A percentile compares a stretch with the other conserved stretches of the same genome.
phyloP scores from a whole-genome alignment of 257 asterid genomes.

The Lycium ferocissimum region DNA sequence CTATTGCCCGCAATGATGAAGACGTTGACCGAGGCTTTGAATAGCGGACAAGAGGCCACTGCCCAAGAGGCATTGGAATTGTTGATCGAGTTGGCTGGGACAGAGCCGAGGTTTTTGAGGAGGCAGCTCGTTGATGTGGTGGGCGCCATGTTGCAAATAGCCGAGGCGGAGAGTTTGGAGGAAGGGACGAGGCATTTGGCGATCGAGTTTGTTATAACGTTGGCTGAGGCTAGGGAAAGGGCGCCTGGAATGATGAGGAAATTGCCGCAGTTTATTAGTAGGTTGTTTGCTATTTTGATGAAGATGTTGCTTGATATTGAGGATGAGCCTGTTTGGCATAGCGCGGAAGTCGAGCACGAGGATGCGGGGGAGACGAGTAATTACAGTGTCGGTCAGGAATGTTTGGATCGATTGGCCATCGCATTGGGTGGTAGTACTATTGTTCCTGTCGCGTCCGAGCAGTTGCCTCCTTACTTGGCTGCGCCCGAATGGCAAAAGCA shows the following conservation, averaged over 20 bases:
- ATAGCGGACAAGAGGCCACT: conserved; percentile 84
- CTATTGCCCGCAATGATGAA: conserved; percentile 92
- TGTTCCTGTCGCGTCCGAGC: conserved; percentile 96
- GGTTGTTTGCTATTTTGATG: conserved; percentile 84
- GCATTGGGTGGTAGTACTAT: conserved; percentile 94
- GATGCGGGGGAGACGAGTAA: conserved; percentile 97
- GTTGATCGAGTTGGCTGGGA: conserved; percentile 92
- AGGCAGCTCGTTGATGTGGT: conserved; percentile 96
- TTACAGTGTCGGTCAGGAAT: conserved; percentile 94
- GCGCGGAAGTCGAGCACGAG: conserved; percentile 86
- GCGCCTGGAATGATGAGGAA: conserved; percentile 99
- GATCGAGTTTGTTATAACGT: conserved; percentile 85
- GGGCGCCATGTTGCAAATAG: conserved; percentile 94
- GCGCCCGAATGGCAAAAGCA: conserved; percentile 97
- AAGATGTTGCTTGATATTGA: conserved; percentile 87
- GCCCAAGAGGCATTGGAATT: conserved; percentile 97
- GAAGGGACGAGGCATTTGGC: conserved; percentile 98
- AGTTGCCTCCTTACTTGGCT: conserved; percentile 74
- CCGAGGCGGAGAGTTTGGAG: conserved; percentile 87
- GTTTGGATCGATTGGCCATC: conserved; percentile 87
- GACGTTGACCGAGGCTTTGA: conserved; percentile 90
- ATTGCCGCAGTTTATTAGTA: conserved; percentile 88
- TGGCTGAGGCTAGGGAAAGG: conserved; percentile 96
- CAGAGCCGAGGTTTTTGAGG: conserved; percentile 91
- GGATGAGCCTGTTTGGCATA: conserved; percentile 94